Evolutionary conservation across 345 rosid genomes (phyloP).

Genomic region (Gossypium raimondii): DNA sequence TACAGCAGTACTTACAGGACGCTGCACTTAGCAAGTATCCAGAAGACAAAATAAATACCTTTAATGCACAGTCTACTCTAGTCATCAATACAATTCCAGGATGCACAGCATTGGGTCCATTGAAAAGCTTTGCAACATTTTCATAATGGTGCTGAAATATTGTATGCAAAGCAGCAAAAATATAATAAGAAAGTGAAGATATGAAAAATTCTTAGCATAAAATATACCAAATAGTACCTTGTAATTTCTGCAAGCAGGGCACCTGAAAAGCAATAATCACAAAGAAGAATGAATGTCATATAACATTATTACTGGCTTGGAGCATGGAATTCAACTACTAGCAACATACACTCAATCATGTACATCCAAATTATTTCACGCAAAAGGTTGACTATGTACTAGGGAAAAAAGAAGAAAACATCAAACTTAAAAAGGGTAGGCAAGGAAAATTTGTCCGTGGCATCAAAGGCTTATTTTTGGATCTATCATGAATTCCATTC

Average conservation of each 20-base stretch:
- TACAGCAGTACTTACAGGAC: background rate
- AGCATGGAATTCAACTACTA: background rate
- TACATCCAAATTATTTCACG: background rate
- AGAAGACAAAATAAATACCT: constrained; percentile 43
- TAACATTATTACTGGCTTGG: background rate
- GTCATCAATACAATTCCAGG: constrained; percentile 82
- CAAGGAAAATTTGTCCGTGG: background rate
- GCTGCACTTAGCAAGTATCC: background rate
- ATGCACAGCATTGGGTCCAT: constrained; percentile 77
- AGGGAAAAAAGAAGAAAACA: background rate
- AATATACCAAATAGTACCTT: constrained; percentile 49
- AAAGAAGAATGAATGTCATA: constrained; percentile 16
- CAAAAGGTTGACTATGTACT: background rate
- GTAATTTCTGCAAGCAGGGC: constrained; percentile 98
- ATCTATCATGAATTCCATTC: background rate
- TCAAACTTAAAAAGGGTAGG: background rate
- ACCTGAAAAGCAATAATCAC: constrained; percentile 51
- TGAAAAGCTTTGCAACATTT: constrained; percentile 90
- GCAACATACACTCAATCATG: background rate
- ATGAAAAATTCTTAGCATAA: constrained; percentile 10
- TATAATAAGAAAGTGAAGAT: constrained; percentile 10
- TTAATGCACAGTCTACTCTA: constrained; percentile 86
- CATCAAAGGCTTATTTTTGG: background rate
- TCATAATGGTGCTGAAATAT: constrained; percentile 84
- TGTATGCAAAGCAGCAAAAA: constrained; percentile 24